Evolutionary conservation across 2,329 filamentous ascomycete species (phyloP), one percentile per base, ranked within the genome.

Genomic region (Amylocarpus encephaloides): DNA sequence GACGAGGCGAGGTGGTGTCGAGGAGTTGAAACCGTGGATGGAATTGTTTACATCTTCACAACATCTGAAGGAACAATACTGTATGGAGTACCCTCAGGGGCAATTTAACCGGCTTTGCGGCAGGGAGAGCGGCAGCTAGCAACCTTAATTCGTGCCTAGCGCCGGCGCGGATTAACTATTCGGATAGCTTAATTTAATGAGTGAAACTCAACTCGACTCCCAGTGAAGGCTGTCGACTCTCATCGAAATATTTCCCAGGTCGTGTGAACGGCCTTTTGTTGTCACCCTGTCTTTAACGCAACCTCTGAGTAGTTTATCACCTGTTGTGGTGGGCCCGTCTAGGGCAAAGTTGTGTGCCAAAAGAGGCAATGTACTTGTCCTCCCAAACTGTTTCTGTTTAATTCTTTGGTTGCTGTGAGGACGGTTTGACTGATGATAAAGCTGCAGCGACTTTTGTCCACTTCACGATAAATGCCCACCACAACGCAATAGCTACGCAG

Each of bases 161-260:
- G 40, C 12, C 40, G 40, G 40, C 40, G 6, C 40, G 40, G 40
- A 43, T 29, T 13, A 43, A 13, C 40, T 29, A 4, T 30, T 43
- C 40, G 40, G 40, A 43, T 43, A 43, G 40, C 40, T 43, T 43
- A 43, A 29, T 43, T 32, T 13, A 43, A 43, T 43, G 18, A 12
- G 40, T 43, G 26, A 30, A 43, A 29, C 18, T 12, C 5, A 9
- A 12, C 26, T 11, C 19, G 40, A 42, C 15, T 26, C 22, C 13
- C 22, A 36, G 13, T 36, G 13, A 22, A 13, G 18, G 29, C 12
- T 22, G 40, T 43, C 16, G 29, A 43, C 40, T 26, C 29, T 43
- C 29, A 16, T 19, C 18, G 38, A 13, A 16, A n/a, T 16, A 19
- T 18, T 16, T 40, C 16, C 18, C 38, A 19, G 10, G 38, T 40